Evolutionary conservation across 73 alveolate genomes (phyloP).

Genomic region (Stentor coeruleus): DNA sequence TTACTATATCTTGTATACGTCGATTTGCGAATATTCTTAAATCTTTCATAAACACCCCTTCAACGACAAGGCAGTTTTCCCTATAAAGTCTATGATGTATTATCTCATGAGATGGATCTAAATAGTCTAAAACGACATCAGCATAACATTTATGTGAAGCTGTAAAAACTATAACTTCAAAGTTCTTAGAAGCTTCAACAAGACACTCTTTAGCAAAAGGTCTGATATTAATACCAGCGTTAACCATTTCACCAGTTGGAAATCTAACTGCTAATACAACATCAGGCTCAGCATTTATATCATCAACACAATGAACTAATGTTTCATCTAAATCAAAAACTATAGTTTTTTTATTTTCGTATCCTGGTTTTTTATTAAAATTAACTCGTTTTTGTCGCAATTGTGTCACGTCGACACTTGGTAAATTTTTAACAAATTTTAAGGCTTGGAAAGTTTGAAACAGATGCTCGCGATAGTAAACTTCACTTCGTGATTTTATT

Average conservation of each 20-base stretch:
- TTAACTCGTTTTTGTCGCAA: conserved; percentile 1
- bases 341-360: conserved; percentile 23
- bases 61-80: conserved; percentile 60
- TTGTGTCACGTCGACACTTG: not conserved
- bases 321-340: conserved; percentile 33
- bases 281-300: conserved; percentile 7
- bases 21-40: conserved; percentile 43
- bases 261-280: conserved; percentile 6
- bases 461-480: not conserved
- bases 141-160: conserved; percentile 81
- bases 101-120: conserved; percentile 65
- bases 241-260: conserved; percentile 26
- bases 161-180: conserved; percentile 66
- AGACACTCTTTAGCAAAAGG: conserved; percentile 67
- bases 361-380: not conserved
- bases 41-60: conserved; percentile 43
- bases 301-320: conserved; percentile 32
- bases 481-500: not conserved
- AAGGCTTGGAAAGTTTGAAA: conserved; percentile 24
- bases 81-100: conserved; percentile 72
- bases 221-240: conserved; percentile 56
- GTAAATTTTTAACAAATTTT: not conserved
- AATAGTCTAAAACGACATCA: conserved; percentile 68
- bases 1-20: conserved; percentile 46
- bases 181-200: conserved; percentile 55